phyloP scores from a whole-genome alignment of 345 rosid species.

The Populus alba region DNA sequence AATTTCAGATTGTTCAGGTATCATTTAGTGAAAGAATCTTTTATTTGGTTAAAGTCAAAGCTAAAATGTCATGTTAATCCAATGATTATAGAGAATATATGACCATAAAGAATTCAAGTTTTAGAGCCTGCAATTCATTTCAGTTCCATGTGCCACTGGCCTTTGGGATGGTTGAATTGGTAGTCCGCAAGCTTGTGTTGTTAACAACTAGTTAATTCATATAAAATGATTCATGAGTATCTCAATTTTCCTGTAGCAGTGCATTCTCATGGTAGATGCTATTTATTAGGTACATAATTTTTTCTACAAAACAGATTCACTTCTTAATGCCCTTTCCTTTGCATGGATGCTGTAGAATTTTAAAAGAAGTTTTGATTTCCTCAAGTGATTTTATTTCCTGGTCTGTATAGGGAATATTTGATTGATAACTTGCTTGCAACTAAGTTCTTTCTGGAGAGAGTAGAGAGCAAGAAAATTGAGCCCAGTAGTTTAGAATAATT shows the following conservation, averaged over 20 bases:
- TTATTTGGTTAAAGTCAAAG: too few relatives aligned
- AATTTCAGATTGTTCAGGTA: neutral
- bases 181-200: neutral
- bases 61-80: too few relatives aligned
- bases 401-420: neutral
- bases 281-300: too few relatives aligned
- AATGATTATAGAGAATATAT: too few relatives aligned
- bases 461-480: neutral
- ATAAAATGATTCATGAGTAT: too few relatives aligned
- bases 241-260: too few relatives aligned
- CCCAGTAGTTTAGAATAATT: neutral
- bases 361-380: neutral
- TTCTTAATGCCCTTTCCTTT: too few relatives aligned
- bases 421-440: constrained; percentile 40
- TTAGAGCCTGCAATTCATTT: neutral
- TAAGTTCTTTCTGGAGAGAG: constrained; percentile 58
- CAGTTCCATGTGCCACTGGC: neutral
- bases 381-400: neutral
- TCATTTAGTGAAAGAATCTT: neutral
- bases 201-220: too few relatives aligned
- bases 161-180: neutral
- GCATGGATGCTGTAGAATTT: neutral
- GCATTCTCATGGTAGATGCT: too few relatives aligned
- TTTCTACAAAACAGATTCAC: too few relatives aligned
- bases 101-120: neutral